phyloP scores from a whole-genome alignment of 106 monocot genomes.

The Phalaenopsis equestris region DNA sequence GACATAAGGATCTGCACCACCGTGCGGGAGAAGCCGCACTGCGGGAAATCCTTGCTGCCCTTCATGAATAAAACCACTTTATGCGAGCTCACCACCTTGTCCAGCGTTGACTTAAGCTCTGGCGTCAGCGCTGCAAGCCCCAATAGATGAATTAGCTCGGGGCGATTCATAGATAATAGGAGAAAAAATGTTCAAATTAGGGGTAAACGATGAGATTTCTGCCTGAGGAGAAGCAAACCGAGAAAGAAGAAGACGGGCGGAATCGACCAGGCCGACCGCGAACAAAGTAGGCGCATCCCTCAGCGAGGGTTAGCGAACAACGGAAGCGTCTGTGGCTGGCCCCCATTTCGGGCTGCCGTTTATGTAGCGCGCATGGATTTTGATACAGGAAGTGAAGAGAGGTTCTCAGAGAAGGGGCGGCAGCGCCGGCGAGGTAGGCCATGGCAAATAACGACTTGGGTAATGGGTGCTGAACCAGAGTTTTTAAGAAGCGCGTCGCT shows the following conservation, averaged over 20 bases:
- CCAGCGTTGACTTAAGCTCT: conserved; percentile 62
- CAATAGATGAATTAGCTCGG: not conserved
- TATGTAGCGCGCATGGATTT: not conserved
- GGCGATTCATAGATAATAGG: not conserved
- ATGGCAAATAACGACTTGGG: not conserved
- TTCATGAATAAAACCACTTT: conserved; percentile 94
- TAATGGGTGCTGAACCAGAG: no score
- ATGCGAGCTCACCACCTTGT: conserved; percentile 64
- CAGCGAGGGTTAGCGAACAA: not conserved
- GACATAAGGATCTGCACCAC: conserved; percentile 79
- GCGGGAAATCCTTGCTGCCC: conserved; percentile 86
- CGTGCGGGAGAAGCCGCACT: conserved; percentile 90
- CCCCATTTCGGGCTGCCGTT: not conserved
- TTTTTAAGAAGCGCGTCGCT: no score
- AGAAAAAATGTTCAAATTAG: not conserved
- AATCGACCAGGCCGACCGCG: not conserved
- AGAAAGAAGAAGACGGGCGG: conserved; percentile 1
- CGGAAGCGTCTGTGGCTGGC: not conserved
- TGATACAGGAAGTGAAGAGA: conserved; percentile 1
- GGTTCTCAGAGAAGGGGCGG: not conserved
- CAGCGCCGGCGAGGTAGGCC: conserved; percentile 3
- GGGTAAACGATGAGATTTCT: not conserved
- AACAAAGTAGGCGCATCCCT: not conserved
- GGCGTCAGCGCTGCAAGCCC: conserved; percentile 40
- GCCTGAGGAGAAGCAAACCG: conserved; percentile 39